Base-by-base conservation (phyloP, 345 rosid species). In the Tarenaya hassleriana region DNA sequence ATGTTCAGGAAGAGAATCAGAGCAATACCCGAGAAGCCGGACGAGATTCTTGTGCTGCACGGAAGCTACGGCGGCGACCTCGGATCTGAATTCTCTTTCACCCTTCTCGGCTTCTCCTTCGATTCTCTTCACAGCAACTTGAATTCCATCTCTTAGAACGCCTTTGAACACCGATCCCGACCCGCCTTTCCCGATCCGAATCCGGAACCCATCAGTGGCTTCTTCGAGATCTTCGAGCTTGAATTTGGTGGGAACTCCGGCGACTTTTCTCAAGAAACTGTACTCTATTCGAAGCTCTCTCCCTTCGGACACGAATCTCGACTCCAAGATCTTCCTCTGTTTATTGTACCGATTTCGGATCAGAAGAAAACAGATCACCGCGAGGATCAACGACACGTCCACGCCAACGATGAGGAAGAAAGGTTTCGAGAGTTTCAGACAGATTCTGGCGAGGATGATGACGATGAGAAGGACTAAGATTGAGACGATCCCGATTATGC, bases 211-310 rank as follows among this genome's bases (percentile, higher is more conserved):
- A 13, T 80, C 84, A 0, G 95, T 86, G 6, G 95, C 97, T 45
- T 81, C 88, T 57, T 83, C 97, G 0, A 90, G 70, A 59, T 90
- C 95, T 31, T 66, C 77, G 63, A 52, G 63, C 32, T 71, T 65
- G 64, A 83, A 90, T 47, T 72, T 83, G 1, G 65, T 83, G 0
- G 97, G 95, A 8, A 86, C 73, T 4, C 94, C 94, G 0, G 97
- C 94, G 15, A 90, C 94, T 73, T 81, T 83, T 50, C 97, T 52
- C 0, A 90, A 67, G 45, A 90, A 86, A 57, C 94, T 90, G 61
- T 83, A 90, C 53, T 90, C 95, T 13, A 80, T 72, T 24, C 82
- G 70, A 10, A 86, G 84, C 81, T 86, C 97, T 27, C 57, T 56
- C 11, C 90, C 88, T 73, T 81, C 86, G 0, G 88, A 69, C 14